These are phyloP conservation scores for Coemansia interrupta DNA, from an alignment of 192 early-diverging fungal species.

Conservation along the genomic window DNA sequence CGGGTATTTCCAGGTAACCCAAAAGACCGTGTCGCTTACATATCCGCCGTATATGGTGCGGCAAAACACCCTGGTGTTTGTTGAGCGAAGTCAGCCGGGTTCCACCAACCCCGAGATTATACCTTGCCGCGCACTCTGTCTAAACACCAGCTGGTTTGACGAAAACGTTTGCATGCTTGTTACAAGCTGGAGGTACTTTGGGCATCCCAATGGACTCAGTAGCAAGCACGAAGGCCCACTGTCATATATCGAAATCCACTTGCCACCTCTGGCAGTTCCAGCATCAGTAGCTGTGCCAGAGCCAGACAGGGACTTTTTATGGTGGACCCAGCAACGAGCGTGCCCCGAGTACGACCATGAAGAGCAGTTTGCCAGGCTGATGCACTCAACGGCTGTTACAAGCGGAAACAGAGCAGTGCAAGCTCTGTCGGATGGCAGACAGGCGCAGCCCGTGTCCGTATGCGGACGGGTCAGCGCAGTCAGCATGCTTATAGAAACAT, in stretches of 20 bases:
- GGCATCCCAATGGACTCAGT: constrained; percentile 3
- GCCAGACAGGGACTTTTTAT: background rate
- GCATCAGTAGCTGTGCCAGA: constrained; percentile 5
- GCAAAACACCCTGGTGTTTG: background rate
- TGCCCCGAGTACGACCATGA: too few relatives aligned
- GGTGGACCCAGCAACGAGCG: too few relatives aligned
- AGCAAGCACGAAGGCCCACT: constrained; percentile 10
- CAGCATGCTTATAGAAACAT: constrained; percentile 10
- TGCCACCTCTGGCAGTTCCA: constrained; percentile 15
- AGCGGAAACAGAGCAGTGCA: background rate
- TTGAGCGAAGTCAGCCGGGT: background rate
- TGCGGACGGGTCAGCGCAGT: constrained; percentile 18
- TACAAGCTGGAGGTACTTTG: constrained; percentile 35
- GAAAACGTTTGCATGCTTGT: constrained; percentile 14
- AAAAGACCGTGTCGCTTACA: background rate
- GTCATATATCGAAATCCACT: constrained; percentile 29
- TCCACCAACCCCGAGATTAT: background rate
- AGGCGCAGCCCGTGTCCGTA: constrained; percentile 1
- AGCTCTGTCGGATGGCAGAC: background rate
- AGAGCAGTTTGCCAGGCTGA: background rate
- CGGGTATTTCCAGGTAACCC: background rate
- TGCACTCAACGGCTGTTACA: background rate
- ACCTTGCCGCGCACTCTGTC: constrained; percentile 15
- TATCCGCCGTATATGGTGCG: background rate
- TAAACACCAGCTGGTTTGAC: constrained; percentile 23